These are phyloP conservation scores for Macrolepiota dolichaula DNA, from an alignment of 768 basidiomycete genomes.

Conservation along the genomic window DNA sequence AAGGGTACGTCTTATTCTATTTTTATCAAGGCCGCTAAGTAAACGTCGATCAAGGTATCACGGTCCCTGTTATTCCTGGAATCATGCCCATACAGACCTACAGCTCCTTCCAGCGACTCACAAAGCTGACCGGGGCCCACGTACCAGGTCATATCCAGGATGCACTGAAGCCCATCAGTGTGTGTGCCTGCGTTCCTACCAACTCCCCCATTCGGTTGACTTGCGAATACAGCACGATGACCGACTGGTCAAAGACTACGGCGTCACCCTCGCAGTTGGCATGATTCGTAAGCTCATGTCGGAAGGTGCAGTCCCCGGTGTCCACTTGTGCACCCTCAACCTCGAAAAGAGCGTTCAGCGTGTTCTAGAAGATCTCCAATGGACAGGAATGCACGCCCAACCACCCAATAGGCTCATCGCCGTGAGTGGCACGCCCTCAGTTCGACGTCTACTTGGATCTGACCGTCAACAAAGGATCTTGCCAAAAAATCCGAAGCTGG, in stretches of 20 bases:
- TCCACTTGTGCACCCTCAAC: conserved; percentile 96
- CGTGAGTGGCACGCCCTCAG: conserved; percentile 30
- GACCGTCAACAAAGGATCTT: conserved; percentile 30
- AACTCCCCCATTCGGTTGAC: not conserved
- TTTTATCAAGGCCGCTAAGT: not conserved
- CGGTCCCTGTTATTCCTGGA: conserved; percentile 88
- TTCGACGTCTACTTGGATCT: not conserved
- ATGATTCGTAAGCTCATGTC: conserved; percentile 65
- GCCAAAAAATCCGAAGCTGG: conserved; percentile 19
- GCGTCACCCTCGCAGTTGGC: conserved; percentile 78
- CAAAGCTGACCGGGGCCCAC: conserved; percentile 79
- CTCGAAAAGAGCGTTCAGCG: conserved; percentile 92
- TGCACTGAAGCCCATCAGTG: conserved; percentile 48
- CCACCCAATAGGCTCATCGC: conserved; percentile 65
- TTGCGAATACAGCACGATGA: conserved; percentile 72
- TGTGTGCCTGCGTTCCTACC: conserved; percentile 30
- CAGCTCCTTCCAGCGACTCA: conserved; percentile 86
- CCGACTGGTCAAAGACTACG: conserved; percentile 90
- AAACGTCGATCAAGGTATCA: conserved; percentile 60
- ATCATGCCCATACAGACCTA: conserved; percentile 99
- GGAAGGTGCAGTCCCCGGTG: conserved; percentile 60
- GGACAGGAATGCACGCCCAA: conserved; percentile 49
- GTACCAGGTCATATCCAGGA: conserved; percentile 40
- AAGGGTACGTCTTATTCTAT: conserved; percentile 49
- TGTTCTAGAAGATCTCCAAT: conserved; percentile 76